Percentiles rank a stretch among this genome's conserved stretches.
These are phyloP conservation scores for Ceratocystiopsis brevicomis DNA, from an alignment of 2,329 filamentous ascomycete species.

Conservation along the genomic window DNA sequence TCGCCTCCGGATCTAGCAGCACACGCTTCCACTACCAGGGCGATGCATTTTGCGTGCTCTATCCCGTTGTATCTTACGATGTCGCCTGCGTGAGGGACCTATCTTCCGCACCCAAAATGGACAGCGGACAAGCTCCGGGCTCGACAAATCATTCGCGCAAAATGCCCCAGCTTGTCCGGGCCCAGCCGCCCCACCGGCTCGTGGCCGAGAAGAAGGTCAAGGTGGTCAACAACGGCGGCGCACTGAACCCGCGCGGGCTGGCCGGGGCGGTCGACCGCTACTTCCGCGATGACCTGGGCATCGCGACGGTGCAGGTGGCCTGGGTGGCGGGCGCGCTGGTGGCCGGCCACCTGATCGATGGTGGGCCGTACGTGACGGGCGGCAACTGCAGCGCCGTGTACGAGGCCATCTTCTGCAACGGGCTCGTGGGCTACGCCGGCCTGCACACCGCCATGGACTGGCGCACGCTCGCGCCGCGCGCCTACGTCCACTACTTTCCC, in stretches of 20 bases:
- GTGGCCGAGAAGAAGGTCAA: constrained; percentile 25
- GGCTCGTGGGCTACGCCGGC: constrained; percentile 14
- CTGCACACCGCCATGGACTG: constrained; percentile 18
- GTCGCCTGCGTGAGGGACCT: too few species aligned
- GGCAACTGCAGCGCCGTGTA: constrained; percentile 31
- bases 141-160: too few species aligned
- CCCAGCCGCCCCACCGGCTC: too few species aligned
- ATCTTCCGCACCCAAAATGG: too few species aligned
- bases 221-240: constrained; percentile 29
- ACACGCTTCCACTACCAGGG: too few species aligned
- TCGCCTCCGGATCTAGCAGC: too few species aligned
- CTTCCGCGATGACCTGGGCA: constrained; percentile 1
- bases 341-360: constrained; percentile 25
- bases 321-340: constrained; percentile 23
- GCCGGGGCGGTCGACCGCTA: constrained; percentile 13
- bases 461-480: constrained; percentile 17
- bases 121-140: too few species aligned
- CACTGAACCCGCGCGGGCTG: constrained; percentile 29
- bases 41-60: too few species aligned
- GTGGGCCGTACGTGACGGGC: constrained; percentile 25
- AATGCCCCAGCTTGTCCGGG: too few species aligned
- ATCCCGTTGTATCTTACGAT: too few species aligned
- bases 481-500: constrained; percentile 18
- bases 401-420: constrained; percentile 4
- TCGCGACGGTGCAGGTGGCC: constrained; percentile 19